Conservation (phyloP, 306 rosid species). For the Trifolium dubium region DNA sequence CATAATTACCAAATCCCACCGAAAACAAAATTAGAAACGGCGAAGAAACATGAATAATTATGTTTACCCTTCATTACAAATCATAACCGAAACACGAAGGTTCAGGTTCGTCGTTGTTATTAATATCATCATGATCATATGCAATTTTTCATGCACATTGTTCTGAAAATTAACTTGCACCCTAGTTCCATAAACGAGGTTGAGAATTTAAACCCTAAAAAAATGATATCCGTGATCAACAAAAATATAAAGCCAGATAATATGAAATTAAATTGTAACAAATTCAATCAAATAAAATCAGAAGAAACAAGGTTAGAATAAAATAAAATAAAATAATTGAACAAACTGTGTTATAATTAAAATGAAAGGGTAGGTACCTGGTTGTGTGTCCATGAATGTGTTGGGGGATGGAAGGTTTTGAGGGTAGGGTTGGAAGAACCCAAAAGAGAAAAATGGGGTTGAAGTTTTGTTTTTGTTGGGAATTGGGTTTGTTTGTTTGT, state of each 20-base stretch:
- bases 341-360: background rate
- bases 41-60: slow-evolving; percentile 37
- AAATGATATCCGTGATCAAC: slow-evolving; percentile 9
- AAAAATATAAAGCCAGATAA: background rate
- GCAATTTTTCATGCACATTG: background rate
- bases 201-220: slow-evolving; percentile 37
- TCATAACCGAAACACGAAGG: slow-evolving; percentile 23
- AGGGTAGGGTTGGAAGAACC: slow-evolving; percentile 40
- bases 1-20: slow-evolving; percentile 33
- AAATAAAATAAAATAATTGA: background rate
- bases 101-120: background rate
- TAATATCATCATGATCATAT: background rate
- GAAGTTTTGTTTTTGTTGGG: slow-evolving; percentile 50
- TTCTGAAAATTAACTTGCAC: slow-evolving; percentile 30
- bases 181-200: slow-evolving; percentile 39
- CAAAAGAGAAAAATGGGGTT: slow-evolving; percentile 51
- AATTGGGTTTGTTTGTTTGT: slow-evolving; percentile 39
- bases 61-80: slow-evolving; percentile 19
- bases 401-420: slow-evolving; percentile 35
- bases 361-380: slow-evolving; percentile 45
- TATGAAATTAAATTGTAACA: slow-evolving; percentile 9
- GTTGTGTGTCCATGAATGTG: background rate
- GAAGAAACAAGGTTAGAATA: no score
- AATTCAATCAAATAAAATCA: background rate
- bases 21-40: slow-evolving; percentile 3